Evolutionary conservation across 2,329 filamentous ascomycete genomes (phyloP), one percentile per base, ranked within the genome.

Genomic region (Fusarium sp.): DNA sequence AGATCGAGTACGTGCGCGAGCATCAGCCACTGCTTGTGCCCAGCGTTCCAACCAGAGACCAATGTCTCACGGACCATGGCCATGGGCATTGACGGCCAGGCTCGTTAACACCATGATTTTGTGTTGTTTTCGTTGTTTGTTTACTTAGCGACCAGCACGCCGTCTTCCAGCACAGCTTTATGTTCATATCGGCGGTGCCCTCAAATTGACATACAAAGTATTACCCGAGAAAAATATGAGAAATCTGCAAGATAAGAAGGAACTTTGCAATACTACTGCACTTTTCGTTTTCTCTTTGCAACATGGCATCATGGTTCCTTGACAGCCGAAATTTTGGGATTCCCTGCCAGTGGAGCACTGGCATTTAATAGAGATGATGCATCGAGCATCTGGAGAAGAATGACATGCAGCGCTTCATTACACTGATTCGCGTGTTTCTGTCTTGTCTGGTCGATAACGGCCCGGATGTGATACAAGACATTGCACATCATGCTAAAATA

Each of bases 121-220:
- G 28, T 63, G 61, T 74, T 63, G 64, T 75, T 69, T 47, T 75
- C 67, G 26, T 78, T 78, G 74, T 77, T 78, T 78, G 70, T 78
- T 77, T 78, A 75, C 76, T 64, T 66, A 22, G 50, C n/a, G 58
- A 44, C 60, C 26, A 56, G 62, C 57, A 68, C 57, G 55, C 55
- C 59, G 38, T 74, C 63, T 45, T 72, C 60, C 54, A 63, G 53
- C 50, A 73, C 58, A 42, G 55, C 57, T 48, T 48, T 64, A 47
- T 61, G 35, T 45, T 66, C 48, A 35, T 35, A 56, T 66, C 50
- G 38, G 35, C 32, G 55, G 42, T 24, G 57, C 42, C 47, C 50
- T 51, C 47, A 41, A 63, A 58, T 66, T 72, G 57, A 30, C 24
- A 30, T 41, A 13, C 17, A 35, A 35, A 35, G 30, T 24, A 15